A percentile compares a stretch with the other conserved stretches of the same genome.
Conservation (phyloP, 805 yeast genomes). For the Komagataella populi region DNA sequence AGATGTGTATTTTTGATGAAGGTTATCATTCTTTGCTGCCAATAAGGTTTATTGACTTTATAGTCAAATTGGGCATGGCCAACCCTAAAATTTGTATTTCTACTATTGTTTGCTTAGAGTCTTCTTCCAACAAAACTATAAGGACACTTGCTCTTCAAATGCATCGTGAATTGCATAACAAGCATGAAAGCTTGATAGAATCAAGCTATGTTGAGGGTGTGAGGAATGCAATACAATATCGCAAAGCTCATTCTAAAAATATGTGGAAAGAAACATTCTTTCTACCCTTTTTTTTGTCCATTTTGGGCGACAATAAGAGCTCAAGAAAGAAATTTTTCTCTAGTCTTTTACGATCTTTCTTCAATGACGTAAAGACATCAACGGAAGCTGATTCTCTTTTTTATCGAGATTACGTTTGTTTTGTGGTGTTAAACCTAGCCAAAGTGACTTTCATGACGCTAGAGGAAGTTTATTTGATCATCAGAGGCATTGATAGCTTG, state of each 20-base stretch:
- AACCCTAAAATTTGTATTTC: slow-evolving; percentile 63
- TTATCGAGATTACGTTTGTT: slow-evolving; percentile 17
- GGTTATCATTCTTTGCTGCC: slow-evolving; percentile 34
- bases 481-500: slow-evolving; percentile 28
- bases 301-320: slow-evolving; percentile 25
- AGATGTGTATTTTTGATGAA: slow-evolving; percentile 32
- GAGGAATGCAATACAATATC: slow-evolving; percentile 34
- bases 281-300: slow-evolving; percentile 24
- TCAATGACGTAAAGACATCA: slow-evolving; percentile 13
- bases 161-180: slow-evolving; percentile 42
- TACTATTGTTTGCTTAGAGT: slow-evolving; percentile 55
- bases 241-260: slow-evolving; percentile 13
- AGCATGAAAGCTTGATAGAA: slow-evolving; percentile 62
- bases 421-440: slow-evolving; percentile 25
- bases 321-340: slow-evolving; percentile 27
- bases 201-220: slow-evolving; percentile 52
- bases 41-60: slow-evolving; percentile 37
- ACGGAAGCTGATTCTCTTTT: slow-evolving; percentile 4
- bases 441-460: slow-evolving; percentile 22
- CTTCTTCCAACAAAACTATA: slow-evolving; percentile 31
- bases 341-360: slow-evolving; percentile 18
- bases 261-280: slow-evolving; percentile 18
- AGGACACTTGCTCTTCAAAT: slow-evolving; percentile 34
- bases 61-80: slow-evolving; percentile 54
- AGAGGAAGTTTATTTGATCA: slow-evolving; percentile 37